Base-by-base conservation (phyloP, 2,329 filamentous ascomycete genomes). In the Phialemonium atrogriseum region DNA sequence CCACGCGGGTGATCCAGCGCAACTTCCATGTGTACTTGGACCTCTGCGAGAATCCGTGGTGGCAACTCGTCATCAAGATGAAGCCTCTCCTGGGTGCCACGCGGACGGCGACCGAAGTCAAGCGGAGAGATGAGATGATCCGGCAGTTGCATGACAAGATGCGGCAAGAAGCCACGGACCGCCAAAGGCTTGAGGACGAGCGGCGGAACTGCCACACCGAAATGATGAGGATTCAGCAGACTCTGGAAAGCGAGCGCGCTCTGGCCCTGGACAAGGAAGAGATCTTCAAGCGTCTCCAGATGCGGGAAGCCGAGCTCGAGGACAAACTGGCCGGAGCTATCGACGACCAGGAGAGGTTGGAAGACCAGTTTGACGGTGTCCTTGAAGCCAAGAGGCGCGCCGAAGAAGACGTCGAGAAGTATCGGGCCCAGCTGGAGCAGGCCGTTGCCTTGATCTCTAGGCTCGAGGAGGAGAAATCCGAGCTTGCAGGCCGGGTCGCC, bases 261-360 rank as follows among this genome's bases (percentile, higher is more conserved):
- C 68, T 98, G 24, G 91, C 91, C 1, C 65, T 98, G 5, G 91
- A 99, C 58, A 98, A 98, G 54, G 93, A 99, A 52, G 91, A 98
- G 49, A 98, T 99, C 38, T 98, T 96, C 67, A 93, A 89, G 52
- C 77, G 93, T n/a, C 68, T 98, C 14, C 91, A 95, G 51, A 65
- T 80, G 32, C 82, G 91, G n/a, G 91, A 98, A 58, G 72, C 78
- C 9, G 89, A 98, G 52, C 71, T 99, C 4, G 84, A 81, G 32
- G 93, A 98, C 49, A 95, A 96, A 60, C 72, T 99, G 17, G 75
- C 86, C 22, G 89, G 84, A 23, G 89, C 89, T 18, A 77, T 96
- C 37, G 84, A 94, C 14, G 93, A 99, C 46, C 89, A 96, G 53
- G 89, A 96, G 51, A 80, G 80, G 33, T 71, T 98, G 1, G 91